Conservation (phyloP, 345 rosid species). For the Rubroshorea leprosula region DNA sequence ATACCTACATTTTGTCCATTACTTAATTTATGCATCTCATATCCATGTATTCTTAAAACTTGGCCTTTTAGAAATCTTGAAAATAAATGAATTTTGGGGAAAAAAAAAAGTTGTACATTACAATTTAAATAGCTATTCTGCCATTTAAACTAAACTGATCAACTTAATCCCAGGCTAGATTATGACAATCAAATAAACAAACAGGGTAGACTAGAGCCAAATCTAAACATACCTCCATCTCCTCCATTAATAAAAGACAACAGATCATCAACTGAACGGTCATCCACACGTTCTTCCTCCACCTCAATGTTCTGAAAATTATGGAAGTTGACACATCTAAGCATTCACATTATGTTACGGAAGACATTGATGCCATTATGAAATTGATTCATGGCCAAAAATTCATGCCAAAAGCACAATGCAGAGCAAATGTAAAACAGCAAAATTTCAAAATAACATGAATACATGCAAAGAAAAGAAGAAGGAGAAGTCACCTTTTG, state of each 20-base stretch:
- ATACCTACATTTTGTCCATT: not conserved
- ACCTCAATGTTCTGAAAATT: conserved; percentile 58
- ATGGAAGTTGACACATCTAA: conserved; percentile 16
- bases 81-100: too few relatives aligned
- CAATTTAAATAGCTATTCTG: not conserved
- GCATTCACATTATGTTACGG: not conserved
- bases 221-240: conserved; percentile 42
- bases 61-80: too few relatives aligned
- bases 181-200: not conserved
- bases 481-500: conserved; percentile 43
- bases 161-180: too few relatives aligned
- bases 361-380: too few relatives aligned
- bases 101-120: too few relatives aligned
- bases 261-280: conserved; percentile 89
- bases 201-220: not conserved
- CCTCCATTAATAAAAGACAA: conserved; percentile 72
- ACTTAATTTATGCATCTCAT: too few relatives aligned
- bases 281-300: conserved; percentile 70
- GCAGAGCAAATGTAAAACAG: not conserved
- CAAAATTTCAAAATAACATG: not conserved
- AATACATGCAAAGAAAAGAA: not conserved
- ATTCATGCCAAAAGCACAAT: not conserved
- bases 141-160: too few relatives aligned
- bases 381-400: not conserved
- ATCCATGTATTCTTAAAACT: too few relatives aligned